Base-by-base conservation (phyloP, 371 early-diverging fungal genomes). In the Encephalitozoon intestinalis region DNA sequence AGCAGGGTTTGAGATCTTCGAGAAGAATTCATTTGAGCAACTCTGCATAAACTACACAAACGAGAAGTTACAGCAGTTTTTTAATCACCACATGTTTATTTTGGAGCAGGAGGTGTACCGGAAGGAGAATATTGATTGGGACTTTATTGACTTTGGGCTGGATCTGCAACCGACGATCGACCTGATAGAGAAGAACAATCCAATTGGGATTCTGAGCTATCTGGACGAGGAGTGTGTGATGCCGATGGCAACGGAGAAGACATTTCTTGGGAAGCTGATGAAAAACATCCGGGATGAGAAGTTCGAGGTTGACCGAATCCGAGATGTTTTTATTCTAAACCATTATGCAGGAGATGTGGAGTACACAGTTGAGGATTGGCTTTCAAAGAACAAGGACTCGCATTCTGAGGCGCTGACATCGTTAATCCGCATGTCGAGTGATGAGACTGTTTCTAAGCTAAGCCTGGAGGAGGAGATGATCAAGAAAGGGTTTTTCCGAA, bases 21-120 rank as follows among this genome's bases (percentile, higher is more conserved):
- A 94, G 70, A 85, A 87, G 71, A 99, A 99, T 86, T 90, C 91
- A 77, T 97, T 97, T 87, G 99, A 99, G 83, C 98, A 99, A 83
- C 88, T 99, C 26, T 95, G 94, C 83, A 99, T 99, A 87, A 99
- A 99, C 86, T 97, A 97, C 84, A 96, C 97, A 39, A 99, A 99
- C 85, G 99, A 99, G 83, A 92, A 92, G 76, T 89, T 99, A 11
- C 99, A 99, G 84, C 97, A 99, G 82, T 96, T 96, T 86, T 99
- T 99, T 88, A 99, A 98, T 86, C 97, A 97, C 85, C 93, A 95
- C 82, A 97, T 98, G 98, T 99, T 99, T 87, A 90, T 92, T 41
- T 87, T 95, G 12, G 99, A 99, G 85, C 96, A 99, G 83, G 94
- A 95, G 82, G 94, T 96, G 81, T 99, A 99, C 87, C 86, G 89